Evolutionary conservation across 345 rosid species (phyloP).

Genomic region (Acer negundo): DNA sequence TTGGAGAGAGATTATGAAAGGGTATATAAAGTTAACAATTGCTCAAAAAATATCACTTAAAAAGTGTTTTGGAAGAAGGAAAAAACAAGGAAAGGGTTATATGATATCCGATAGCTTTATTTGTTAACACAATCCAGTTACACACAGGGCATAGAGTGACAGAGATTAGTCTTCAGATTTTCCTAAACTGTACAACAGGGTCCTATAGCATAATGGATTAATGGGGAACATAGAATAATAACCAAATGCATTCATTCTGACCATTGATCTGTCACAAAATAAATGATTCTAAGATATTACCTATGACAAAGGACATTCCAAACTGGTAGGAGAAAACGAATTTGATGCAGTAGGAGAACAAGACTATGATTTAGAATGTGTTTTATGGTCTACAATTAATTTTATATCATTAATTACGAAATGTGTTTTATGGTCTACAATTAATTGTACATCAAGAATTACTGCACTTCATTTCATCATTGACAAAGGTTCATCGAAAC

Average conservation of each 20-base stretch:
- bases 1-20: slow-evolving; percentile 15
- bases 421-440: too few relatives aligned
- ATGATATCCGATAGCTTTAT: slow-evolving; percentile 8
- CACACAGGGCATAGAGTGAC: not conserved
- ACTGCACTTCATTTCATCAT: not conserved
- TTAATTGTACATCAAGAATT: too few relatives aligned
- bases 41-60: not conserved
- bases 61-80: not conserved
- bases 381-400: not conserved
- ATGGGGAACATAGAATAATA: too few relatives aligned
- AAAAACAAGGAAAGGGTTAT: not conserved
- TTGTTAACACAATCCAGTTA: not conserved
- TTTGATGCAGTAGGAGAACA: not conserved
- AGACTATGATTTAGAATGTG: not conserved
- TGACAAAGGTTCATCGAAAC: not conserved
- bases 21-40: not conserved
- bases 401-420: not conserved
- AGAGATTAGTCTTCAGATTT: not conserved
- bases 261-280: not conserved
- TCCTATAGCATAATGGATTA: too few relatives aligned
- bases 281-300: not conserved
- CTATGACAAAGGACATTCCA: not conserved
- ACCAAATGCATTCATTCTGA: too few relatives aligned
- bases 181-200: not conserved
- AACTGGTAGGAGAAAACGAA: not conserved